A percentile compares a stretch with the other conserved stretches of the same genome.
These are phyloP conservation scores for Talaromyces sp. DNA, from an alignment of 2,329 filamentous ascomycete genomes.

Conservation along the genomic window DNA sequence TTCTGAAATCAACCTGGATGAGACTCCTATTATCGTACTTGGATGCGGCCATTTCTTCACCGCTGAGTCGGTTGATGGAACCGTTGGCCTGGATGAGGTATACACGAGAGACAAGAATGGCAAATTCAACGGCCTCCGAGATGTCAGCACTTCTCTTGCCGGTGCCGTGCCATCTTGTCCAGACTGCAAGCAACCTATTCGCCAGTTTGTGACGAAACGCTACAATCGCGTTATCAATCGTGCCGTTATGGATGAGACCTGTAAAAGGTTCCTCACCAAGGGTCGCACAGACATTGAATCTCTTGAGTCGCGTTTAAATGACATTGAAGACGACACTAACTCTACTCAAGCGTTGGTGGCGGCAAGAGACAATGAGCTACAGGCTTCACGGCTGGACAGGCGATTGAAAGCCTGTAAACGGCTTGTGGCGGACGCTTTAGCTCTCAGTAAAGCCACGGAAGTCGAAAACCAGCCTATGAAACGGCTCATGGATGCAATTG, in stretches of 20 bases:
- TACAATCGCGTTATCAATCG: slow-evolving; percentile 18
- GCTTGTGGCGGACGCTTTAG: neutral
- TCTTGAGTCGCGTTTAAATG: slow-evolving; percentile 9
- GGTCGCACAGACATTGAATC: slow-evolving; percentile 3
- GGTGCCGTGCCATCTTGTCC: slow-evolving; percentile 9
- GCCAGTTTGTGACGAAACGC: slow-evolving; percentile 17
- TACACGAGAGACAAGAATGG: slow-evolving; percentile 12
- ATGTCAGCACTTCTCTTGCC: slow-evolving; percentile 12
- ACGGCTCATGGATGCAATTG: slow-evolving; percentile 13
- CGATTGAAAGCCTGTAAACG: neutral
- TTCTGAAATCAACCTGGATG: slow-evolving; percentile 14
- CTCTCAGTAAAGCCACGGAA: slow-evolving; percentile 2
- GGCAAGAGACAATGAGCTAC: accelerated
- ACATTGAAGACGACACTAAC: slow-evolving; percentile 2
- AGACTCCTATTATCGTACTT: slow-evolving; percentile 13
- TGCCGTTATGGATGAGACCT: slow-evolving; percentile 15
- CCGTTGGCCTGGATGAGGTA: slow-evolving; percentile 13
- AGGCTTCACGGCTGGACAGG: too few species aligned
- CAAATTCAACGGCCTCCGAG: slow-evolving; percentile 13
- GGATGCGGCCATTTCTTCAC: slow-evolving; percentile 18
- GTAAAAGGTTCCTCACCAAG: slow-evolving; percentile 10
- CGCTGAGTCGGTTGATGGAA: slow-evolving; percentile 12
- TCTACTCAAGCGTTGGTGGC: neutral
- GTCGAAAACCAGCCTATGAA: slow-evolving; percentile 13
- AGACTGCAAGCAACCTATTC: slow-evolving; percentile 14